These are phyloP conservation scores for Metarhizium humberi DNA, from an alignment of 2,329 filamentous ascomycete genomes.

Conservation along the genomic window DNA sequence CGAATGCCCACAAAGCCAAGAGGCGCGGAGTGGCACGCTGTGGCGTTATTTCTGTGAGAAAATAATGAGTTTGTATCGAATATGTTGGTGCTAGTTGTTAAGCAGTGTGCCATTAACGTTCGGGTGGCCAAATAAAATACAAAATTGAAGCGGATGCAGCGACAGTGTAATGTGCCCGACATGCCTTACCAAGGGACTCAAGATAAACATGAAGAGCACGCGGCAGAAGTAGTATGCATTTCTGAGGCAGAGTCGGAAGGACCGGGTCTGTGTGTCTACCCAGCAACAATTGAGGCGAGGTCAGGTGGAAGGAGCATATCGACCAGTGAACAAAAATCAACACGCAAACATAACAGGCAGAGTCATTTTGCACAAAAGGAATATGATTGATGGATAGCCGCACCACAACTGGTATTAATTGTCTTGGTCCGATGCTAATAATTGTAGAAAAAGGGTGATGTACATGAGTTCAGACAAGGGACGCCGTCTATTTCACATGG, in stretches of 20 bases:
- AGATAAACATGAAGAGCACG: background rate
- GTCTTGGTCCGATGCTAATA: slow-evolving; percentile 24
- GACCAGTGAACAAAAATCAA: background rate
- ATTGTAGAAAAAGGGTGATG: slow-evolving; percentile 28
- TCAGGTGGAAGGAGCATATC: background rate
- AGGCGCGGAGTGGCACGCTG: slow-evolving; percentile 11
- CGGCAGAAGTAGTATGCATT: background rate
- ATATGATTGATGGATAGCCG: slow-evolving; percentile 3
- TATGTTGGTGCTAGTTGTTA: slow-evolving; percentile 5
- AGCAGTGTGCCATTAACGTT: slow-evolving; percentile 9
- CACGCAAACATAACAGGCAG: background rate
- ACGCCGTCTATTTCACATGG: slow-evolving; percentile 63
- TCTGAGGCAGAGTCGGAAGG: background rate
- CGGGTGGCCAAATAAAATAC: background rate
- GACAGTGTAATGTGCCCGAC: background rate
- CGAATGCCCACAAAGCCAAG: slow-evolving; percentile 19
- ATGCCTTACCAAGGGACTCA: background rate
- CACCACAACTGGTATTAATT: slow-evolving; percentile 27
- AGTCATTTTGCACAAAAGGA: background rate
- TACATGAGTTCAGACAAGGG: slow-evolving; percentile 33
- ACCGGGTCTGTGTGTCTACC: background rate
- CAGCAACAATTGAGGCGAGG: background rate
- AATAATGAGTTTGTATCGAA: slow-evolving; percentile 1
- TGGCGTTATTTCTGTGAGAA: slow-evolving; percentile 6
- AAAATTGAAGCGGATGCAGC: background rate